Percentiles rank a stretch among this genome's conserved stretches.
phyloP scores from a whole-genome alignment of 352 stramenopile genomes.

The Phytophthora hibernalis region DNA sequence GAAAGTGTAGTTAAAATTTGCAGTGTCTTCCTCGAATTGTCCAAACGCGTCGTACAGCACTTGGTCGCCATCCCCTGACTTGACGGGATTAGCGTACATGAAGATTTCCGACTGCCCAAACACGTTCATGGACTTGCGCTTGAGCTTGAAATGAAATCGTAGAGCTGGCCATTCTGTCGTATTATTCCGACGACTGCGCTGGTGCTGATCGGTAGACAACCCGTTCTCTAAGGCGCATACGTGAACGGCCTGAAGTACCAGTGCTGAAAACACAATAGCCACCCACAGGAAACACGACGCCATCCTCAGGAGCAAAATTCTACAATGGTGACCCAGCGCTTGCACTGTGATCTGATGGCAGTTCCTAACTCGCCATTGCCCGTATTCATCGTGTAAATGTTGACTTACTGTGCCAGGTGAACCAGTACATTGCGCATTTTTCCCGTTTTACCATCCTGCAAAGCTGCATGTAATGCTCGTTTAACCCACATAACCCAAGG shows the following conservation, averaged over 20 bases:
- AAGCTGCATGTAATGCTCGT: background rate
- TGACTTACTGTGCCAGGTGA: background rate
- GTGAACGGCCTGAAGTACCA: background rate
- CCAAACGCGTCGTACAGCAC: slow-evolving; percentile 37
- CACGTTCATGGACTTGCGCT: slow-evolving; percentile 37
- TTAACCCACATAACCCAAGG: too few relatives aligned
- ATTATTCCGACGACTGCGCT: background rate
- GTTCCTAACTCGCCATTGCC: background rate
- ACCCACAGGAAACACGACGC: background rate
- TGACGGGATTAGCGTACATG: slow-evolving; percentile 33
- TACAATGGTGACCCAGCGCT: background rate
- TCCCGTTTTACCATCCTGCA: background rate
- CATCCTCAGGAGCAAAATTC: background rate
- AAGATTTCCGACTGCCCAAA: slow-evolving; percentile 34
- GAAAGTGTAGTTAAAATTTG: slow-evolving; percentile 34
- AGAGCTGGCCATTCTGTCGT: slow-evolving; percentile 29
- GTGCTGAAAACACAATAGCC: background rate
- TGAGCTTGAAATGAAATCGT: slow-evolving; percentile 35
- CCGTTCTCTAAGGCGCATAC: background rate
- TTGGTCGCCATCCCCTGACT: slow-evolving; percentile 1
- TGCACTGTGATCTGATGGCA: background rate
- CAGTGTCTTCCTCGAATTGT: slow-evolving; percentile 13
- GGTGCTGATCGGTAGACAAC: background rate
- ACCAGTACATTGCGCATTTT: background rate
- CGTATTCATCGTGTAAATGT: background rate